Evolutionary conservation across 108 stramenopile species (phyloP).

Genomic region (Stephanodiscus triporus): DNA sequence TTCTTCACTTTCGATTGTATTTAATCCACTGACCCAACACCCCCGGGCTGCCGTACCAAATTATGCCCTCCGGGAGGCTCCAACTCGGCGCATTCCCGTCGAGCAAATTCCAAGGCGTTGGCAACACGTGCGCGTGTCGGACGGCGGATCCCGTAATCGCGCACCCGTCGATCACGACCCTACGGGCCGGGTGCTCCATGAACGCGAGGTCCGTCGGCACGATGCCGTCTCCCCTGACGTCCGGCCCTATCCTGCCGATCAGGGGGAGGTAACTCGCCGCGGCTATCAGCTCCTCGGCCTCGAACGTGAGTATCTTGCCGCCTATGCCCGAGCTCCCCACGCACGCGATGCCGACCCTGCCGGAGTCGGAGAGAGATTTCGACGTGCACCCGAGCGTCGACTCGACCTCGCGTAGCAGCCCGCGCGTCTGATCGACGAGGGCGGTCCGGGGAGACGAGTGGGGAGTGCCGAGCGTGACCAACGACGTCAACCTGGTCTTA

Average conservation of each 20-base stretch:
- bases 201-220: slow-evolving; percentile 73
- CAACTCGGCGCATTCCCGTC: slow-evolving; percentile 69
- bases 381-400: slow-evolving; percentile 54
- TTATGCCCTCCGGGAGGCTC: slow-evolving; percentile 52
- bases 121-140: slow-evolving; percentile 76
- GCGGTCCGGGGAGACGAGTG: slow-evolving; percentile 67
- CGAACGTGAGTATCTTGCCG: slow-evolving; percentile 55
- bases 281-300: slow-evolving; percentile 72
- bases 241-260: slow-evolving; percentile 40
- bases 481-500: slow-evolving; percentile 47
- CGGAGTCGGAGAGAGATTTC: slow-evolving; percentile 48
- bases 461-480: slow-evolving; percentile 78
- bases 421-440: slow-evolving; percentile 79
- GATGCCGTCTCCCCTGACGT: slow-evolving; percentile 72
- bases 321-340: slow-evolving; percentile 57
- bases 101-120: slow-evolving; percentile 79
- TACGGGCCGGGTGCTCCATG: slow-evolving; percentile 65
- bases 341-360: slow-evolving; percentile 62
- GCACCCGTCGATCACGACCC: slow-evolving; percentile 63
- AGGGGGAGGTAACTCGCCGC: slow-evolving; percentile 73
- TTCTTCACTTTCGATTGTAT: slow-evolving; percentile 44
- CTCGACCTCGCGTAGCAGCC: slow-evolving; percentile 66
- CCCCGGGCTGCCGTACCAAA: slow-evolving; percentile 64
- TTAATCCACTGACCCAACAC: slow-evolving; percentile 67
- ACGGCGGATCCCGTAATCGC: slow-evolving; percentile 50